Conservation (phyloP, 1,139 yeast species). For the Geotrichum reessii region DNA sequence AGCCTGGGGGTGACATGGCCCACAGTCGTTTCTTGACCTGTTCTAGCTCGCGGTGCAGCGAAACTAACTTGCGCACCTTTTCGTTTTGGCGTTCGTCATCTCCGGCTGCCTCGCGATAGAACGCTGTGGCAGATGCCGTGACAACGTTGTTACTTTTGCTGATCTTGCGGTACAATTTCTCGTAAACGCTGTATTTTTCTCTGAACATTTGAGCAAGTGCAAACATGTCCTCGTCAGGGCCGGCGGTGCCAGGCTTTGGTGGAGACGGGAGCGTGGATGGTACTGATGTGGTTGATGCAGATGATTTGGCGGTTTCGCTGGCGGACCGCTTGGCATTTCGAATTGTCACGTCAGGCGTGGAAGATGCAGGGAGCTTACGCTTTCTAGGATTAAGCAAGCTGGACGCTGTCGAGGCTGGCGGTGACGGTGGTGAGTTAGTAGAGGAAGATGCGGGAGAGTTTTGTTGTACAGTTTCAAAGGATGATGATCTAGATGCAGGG, state of each 20-base stretch:
- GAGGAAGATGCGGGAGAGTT: not conserved
- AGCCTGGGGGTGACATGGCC: conserved; percentile 23
- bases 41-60: conserved; percentile 38
- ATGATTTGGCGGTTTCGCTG: not conserved
- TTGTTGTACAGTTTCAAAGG: not conserved
- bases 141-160: conserved; percentile 25
- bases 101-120: not conserved
- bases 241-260: conserved; percentile 9
- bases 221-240: conserved; percentile 30
- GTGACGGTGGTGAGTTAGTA: not conserved
- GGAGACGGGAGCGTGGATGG: not conserved
- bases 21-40: conserved; percentile 38
- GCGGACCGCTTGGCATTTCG: not conserved
- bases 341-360: not conserved
- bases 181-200: conserved; percentile 36
- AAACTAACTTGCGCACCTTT: conserved; percentile 28
- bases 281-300: not conserved
- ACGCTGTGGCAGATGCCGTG: not conserved
- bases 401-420: not conserved
- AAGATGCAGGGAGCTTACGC: not conserved
- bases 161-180: conserved; percentile 28
- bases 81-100: conserved; percentile 14
- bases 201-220: conserved; percentile 37
- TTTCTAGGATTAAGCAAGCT: not conserved
- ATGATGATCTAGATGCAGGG: not conserved